These are phyloP conservation scores for Pythium angustatum DNA, from an alignment of 352 stramenopile species.

Conservation along the genomic window DNA sequence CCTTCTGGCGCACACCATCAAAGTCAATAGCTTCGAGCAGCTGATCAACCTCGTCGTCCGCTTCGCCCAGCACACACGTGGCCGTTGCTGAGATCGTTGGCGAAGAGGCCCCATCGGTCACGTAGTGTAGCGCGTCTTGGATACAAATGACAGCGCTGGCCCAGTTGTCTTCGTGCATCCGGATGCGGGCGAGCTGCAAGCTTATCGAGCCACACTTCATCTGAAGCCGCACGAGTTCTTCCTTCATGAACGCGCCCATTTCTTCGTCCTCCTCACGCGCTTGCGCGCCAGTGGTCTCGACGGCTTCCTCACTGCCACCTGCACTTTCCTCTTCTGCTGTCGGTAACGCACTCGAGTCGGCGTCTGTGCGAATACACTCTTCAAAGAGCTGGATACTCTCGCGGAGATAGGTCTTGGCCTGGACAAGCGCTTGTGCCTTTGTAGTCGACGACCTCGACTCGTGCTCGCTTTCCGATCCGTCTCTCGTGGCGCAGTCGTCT, in stretches of 20 bases:
- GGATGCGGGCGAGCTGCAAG: conserved; percentile 54
- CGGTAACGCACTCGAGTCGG: conserved; percentile 6
- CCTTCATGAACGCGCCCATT: conserved; percentile 76
- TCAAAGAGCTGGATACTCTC: conserved; percentile 76
- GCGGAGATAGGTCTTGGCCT: conserved; percentile 66
- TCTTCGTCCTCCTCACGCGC: conserved; percentile 34
- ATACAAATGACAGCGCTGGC: conserved; percentile 40
- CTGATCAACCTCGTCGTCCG: conserved; percentile 33
- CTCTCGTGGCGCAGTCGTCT: not conserved
- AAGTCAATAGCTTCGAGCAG: conserved; percentile 67
- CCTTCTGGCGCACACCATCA: conserved; percentile 52
- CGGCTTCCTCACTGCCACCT: conserved; percentile 15
- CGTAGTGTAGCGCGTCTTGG: conserved; percentile 36
- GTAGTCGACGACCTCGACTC: not conserved
- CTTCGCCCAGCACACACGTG: too few relatives aligned
- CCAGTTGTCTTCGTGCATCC: conserved; percentile 43
- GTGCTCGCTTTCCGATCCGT: conserved; percentile 1
- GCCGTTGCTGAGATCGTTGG: not conserved
- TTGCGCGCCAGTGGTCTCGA: conserved; percentile 25
- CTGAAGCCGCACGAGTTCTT: conserved; percentile 70
- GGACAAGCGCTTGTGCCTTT: conserved; percentile 27
- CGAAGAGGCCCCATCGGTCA: not conserved
- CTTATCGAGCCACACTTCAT: conserved; percentile 78
- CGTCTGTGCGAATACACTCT: conserved; percentile 50
- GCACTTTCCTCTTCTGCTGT: conserved; percentile 14